Conservation (phyloP, 768 basidiomycete genomes). For the Lactarius vividus region DNA sequence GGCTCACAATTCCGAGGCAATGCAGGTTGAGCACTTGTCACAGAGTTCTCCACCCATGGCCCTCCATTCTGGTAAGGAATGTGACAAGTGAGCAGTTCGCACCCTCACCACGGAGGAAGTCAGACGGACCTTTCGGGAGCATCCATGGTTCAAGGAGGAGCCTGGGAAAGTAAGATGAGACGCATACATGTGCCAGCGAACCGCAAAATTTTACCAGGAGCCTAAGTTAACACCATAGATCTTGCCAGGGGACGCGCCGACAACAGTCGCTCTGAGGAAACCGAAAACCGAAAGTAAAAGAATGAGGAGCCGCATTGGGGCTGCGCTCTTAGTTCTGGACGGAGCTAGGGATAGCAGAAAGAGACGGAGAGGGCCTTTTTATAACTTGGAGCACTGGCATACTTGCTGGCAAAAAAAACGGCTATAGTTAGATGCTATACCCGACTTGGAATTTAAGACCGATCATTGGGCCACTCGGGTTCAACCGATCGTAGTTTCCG, state of each 20-base stretch:
- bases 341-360: background rate
- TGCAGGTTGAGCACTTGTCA: slow-evolving; percentile 58
- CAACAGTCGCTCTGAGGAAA: background rate
- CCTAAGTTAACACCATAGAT: slow-evolving; percentile 74
- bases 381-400: too few species aligned
- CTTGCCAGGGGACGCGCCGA: slow-evolving; percentile 36
- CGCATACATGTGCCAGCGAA: slow-evolving; percentile 4
- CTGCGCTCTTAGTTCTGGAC: background rate
- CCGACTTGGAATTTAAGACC: too few species aligned
- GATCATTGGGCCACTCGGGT: too few species aligned
- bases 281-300: background rate
- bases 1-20: slow-evolving; percentile 63
- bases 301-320: slow-evolving; percentile 9
- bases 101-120: background rate
- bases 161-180: slow-evolving; percentile 42
- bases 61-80: slow-evolving; percentile 51
- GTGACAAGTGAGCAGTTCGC: background rate
- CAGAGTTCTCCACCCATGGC: slow-evolving; percentile 71
- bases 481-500: too few species aligned
- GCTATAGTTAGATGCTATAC: too few species aligned
- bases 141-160: slow-evolving; percentile 78
- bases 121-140: slow-evolving; percentile 56
- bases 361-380: background rate
- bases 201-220: slow-evolving; percentile 44
- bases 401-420: too few species aligned